Evolutionary conservation across 2,329 filamentous ascomycete genomes (phyloP).

Genomic region (Fusarium palustre): DNA sequence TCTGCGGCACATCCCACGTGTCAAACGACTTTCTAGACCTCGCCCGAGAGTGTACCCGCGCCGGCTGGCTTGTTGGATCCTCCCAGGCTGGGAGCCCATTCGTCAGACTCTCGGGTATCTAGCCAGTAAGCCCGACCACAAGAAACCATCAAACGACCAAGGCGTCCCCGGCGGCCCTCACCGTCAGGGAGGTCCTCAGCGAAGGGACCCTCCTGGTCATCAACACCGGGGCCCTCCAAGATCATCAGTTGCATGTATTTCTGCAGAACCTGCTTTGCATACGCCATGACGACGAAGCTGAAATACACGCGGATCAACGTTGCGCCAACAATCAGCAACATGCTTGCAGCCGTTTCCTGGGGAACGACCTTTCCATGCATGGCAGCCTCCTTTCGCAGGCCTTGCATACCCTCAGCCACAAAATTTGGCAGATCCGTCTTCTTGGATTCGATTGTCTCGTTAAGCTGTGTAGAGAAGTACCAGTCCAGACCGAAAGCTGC

Average conservation of each 20-base stretch:
- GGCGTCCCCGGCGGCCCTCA: constrained; percentile 79
- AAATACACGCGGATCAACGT: constrained; percentile 86
- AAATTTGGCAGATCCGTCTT: constrained; percentile 44
- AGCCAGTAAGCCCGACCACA: constrained; percentile 85
- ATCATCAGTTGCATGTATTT: constrained; percentile 65
- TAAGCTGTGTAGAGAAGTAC: constrained; percentile 77
- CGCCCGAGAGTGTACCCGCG: constrained; percentile 52
- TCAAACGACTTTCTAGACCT: constrained; percentile 45
- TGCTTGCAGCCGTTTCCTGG: constrained; percentile 77
- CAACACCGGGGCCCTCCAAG: constrained; percentile 61
- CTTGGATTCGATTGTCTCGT: constrained; percentile 51
- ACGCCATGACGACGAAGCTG: constrained; percentile 83
- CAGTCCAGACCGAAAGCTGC: constrained; percentile 84
- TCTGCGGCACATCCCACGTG: constrained; percentile 16
- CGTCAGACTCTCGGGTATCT: constrained; percentile 72
- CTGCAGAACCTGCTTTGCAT: constrained; percentile 80
- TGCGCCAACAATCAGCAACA: constrained; percentile 78
- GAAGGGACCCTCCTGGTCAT: constrained; percentile 74
- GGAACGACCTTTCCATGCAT: constrained; percentile 54
- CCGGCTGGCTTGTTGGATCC: constrained; percentile 67
- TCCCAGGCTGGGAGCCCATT: constrained; percentile 74
- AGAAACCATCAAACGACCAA: constrained; percentile 83
- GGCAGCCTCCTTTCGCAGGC: constrained; percentile 50
- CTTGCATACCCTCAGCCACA: constrained; percentile 51
- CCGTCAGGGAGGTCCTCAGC: constrained; percentile 76